Percentiles rank a stretch among this genome's conserved stretches.
Evolutionary conservation across 257 asterid species (phyloP).

Genomic region (Lycium barbarum): DNA sequence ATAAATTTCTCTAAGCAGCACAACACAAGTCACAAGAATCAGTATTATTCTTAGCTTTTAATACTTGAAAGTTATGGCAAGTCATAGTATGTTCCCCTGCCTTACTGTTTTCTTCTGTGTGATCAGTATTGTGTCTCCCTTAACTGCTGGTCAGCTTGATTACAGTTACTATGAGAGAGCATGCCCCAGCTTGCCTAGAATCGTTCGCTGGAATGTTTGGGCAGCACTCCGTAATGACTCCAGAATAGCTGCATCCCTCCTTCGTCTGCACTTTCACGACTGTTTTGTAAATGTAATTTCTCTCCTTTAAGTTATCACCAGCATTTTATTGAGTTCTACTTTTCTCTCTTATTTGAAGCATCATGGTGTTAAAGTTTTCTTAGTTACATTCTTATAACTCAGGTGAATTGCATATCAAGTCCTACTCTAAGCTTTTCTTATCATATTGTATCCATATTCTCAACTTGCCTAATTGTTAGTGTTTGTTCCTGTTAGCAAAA

Average conservation of each 20-base stretch:
- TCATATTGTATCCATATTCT: no score
- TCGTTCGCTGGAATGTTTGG: conserved; percentile 63
- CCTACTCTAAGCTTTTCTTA: no score
- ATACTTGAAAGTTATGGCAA: conserved; percentile 43
- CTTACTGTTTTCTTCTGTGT: conserved; percentile 30
- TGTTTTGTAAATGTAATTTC: conserved; percentile 67
- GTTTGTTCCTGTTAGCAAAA: no score
- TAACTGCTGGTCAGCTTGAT: conserved; percentile 39
- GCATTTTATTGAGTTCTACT: neutral
- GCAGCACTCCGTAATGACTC: conserved; percentile 59
- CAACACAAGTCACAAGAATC: conserved; percentile 29
- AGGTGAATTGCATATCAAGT: no score
- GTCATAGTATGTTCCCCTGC: conserved; percentile 26
- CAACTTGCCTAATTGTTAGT: no score
- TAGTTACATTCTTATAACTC: no score
- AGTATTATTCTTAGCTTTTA: neutral
- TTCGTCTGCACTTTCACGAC: conserved; percentile 77
- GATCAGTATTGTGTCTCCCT: conserved; percentile 27
- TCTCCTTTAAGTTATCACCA: neutral
- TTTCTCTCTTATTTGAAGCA: no score
- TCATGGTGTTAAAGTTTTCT: no score
- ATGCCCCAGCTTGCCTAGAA: conserved; percentile 58
- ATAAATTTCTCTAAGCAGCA: conserved; percentile 46
- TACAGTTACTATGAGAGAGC: conserved; percentile 59
- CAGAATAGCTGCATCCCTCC: conserved; percentile 78